These are phyloP conservation scores for Geotrichum klebahnii DNA, from an alignment of 1,139 yeast species.

Conservation along the genomic window DNA sequence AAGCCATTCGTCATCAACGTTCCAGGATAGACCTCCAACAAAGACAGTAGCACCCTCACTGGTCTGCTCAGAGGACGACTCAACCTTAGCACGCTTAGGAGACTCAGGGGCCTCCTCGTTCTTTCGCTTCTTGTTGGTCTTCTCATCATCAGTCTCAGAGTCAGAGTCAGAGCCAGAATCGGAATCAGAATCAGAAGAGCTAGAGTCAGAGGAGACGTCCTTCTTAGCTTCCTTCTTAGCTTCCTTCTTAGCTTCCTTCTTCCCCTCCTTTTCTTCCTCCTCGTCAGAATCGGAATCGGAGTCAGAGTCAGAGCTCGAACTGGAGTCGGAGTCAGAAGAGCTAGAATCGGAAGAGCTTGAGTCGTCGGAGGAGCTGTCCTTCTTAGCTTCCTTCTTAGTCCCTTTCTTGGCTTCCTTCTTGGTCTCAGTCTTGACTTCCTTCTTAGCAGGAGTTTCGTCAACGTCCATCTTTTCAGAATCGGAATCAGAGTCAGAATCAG, in stretches of 20 bases:
- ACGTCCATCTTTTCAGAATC: not conserved
- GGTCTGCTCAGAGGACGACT: slow-evolving; percentile 35
- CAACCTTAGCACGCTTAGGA: slow-evolving; percentile 46
- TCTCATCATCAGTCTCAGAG: slow-evolving; percentile 28
- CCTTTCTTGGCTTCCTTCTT: not conserved
- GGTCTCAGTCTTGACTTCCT: not conserved
- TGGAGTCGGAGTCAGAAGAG: not conserved
- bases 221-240: no score
- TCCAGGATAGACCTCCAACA: slow-evolving; percentile 97
- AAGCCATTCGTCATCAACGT: slow-evolving; percentile 92
- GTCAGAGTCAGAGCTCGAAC: not conserved
- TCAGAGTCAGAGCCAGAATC: slow-evolving; percentile 35
- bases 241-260: no score
- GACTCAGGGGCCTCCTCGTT: slow-evolving; percentile 30
- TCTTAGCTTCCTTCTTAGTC: no score
- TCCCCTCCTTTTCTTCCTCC: no score
- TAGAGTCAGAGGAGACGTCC: not conserved
- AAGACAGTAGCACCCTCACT: slow-evolving; percentile 61
- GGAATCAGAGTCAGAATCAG: slow-evolving; percentile 1
- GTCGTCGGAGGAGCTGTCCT: no score
- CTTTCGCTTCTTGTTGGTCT: slow-evolving; percentile 26
- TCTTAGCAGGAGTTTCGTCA: no score
- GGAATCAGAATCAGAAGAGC: slow-evolving; percentile 26
- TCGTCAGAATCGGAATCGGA: slow-evolving; percentile 19
- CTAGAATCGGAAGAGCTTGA: not conserved